phyloP scores from a whole-genome alignment of 2,329 filamentous ascomycete genomes.

The Arachnomyces sp. region DNA sequence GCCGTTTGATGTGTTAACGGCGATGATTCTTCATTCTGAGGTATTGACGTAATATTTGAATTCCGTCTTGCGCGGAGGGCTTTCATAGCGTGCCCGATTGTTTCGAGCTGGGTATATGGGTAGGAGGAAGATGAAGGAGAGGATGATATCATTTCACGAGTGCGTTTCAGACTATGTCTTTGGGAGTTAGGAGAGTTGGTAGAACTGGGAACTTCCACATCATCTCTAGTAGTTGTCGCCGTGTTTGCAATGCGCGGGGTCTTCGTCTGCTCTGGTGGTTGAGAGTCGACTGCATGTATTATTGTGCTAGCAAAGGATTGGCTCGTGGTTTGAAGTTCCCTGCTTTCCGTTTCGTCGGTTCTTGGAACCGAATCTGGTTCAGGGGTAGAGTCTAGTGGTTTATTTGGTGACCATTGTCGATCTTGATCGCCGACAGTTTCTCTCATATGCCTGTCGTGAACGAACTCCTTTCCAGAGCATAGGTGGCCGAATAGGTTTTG shows the following conservation, averaged over 20 bases:
- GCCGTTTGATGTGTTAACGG: too few species aligned
- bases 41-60: too few species aligned
- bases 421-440: slow-evolving; percentile 19
- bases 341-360: slow-evolving; percentile 13
- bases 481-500: slow-evolving; percentile 60
- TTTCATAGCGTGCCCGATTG: too few species aligned
- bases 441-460: slow-evolving; percentile 57
- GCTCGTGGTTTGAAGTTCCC: neutral
- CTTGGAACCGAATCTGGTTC: slow-evolving; percentile 8
- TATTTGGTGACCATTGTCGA: slow-evolving; percentile 13
- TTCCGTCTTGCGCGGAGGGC: too few species aligned
- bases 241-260: too few species aligned
- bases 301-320: neutral
- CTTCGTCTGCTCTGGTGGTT: too few species aligned
- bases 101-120: too few species aligned
- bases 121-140: too few species aligned
- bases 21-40: too few species aligned
- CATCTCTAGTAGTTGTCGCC: too few species aligned
- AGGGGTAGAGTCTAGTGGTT: slow-evolving; percentile 18
- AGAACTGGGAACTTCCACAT: neutral
- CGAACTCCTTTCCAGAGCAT: slow-evolving; percentile 55
- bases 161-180: neutral
- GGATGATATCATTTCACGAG: too few species aligned
- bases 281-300: neutral
- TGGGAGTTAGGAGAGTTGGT: neutral